Percentiles rank a stretch among this genome's conserved stretches.
These are phyloP conservation scores for Bothriochloa decipiens DNA, from an alignment of 176 grass and related monocot genomes.

Conservation along the genomic window DNA sequence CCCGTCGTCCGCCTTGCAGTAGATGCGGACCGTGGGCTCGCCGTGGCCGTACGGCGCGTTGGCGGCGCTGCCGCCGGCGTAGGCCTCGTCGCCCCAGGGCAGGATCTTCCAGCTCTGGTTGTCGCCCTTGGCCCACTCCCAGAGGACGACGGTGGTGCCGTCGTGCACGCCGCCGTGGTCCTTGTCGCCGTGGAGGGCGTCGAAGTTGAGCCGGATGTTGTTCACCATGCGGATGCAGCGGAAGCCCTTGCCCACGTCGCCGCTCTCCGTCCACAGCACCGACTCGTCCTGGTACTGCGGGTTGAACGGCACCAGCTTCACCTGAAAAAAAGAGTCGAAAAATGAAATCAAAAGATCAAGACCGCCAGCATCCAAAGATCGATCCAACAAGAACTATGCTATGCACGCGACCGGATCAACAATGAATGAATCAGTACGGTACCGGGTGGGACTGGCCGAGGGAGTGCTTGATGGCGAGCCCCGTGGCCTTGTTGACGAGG, in stretches of 20 bases:
- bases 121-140: constrained; percentile 85
- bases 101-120: constrained; percentile 97
- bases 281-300: constrained; percentile 70
- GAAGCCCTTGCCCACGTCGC: constrained; percentile 71
- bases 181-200: constrained; percentile 81
- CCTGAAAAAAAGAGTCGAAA: constrained; percentile 21
- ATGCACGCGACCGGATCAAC: no score
- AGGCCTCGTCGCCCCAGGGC: constrained; percentile 61
- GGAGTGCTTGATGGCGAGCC: constrained; percentile 82
- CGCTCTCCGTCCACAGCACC: constrained; percentile 80
- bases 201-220: constrained; percentile 79
- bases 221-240: constrained; percentile 88
- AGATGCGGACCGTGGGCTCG: constrained; percentile 75
- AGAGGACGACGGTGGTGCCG: constrained; percentile 73
- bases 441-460: constrained; percentile 80
- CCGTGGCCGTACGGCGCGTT: constrained; percentile 39
- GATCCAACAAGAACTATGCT: not conserved
- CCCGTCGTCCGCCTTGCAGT: constrained; percentile 72
- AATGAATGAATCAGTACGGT: not conserved
- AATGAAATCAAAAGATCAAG: not conserved
- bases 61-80: constrained; percentile 34
- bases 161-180: constrained; percentile 82
- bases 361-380: not conserved
- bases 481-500: constrained; percentile 69
- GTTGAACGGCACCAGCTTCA: constrained; percentile 66